These are phyloP conservation scores for Suillus subluteus DNA, from an alignment of 768 basidiomycete species.

Conservation along the genomic window DNA sequence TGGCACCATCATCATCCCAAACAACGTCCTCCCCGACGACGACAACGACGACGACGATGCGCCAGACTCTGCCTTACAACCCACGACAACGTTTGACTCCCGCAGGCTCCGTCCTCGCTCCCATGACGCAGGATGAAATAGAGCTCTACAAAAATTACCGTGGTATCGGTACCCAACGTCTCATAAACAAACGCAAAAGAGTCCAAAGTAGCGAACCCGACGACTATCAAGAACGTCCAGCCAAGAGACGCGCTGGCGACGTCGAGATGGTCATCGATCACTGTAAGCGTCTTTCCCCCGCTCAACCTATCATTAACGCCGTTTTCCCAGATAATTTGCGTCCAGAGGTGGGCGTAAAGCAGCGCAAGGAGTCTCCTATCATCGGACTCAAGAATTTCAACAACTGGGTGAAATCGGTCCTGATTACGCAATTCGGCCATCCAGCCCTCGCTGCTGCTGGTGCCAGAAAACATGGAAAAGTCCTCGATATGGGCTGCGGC, in stretches of 20 bases:
- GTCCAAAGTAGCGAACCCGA: conserved; percentile 42
- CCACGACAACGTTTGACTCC: conserved; percentile 65
- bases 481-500: conserved; percentile 97
- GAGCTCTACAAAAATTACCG: conserved; percentile 59
- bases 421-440: conserved; percentile 89
- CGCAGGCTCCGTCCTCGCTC: conserved; percentile 62
- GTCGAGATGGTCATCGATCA: conserved; percentile 76
- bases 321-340: conserved; percentile 78
- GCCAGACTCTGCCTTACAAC: conserved; percentile 57
- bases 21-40: conserved; percentile 39
- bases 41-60: conserved; percentile 22
- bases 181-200: conserved; percentile 57
- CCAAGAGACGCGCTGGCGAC: conserved; percentile 66
- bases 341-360: conserved; percentile 86
- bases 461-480: conserved; percentile 59
- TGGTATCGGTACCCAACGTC: conserved; percentile 57
- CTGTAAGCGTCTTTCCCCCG: conserved; percentile 53
- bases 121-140: conserved; percentile 65
- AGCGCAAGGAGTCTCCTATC: conserved; percentile 89
- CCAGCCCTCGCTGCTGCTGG: conserved; percentile 55
- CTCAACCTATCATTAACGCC: conserved; percentile 12
- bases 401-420: conserved; percentile 98
- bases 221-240: conserved; percentile 42
- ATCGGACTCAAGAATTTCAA: conserved; percentile 98
- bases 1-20: conserved; percentile 33